Base-by-base conservation (phyloP, 306 rosid genomes). In the Macrotyloma uniflorum region DNA sequence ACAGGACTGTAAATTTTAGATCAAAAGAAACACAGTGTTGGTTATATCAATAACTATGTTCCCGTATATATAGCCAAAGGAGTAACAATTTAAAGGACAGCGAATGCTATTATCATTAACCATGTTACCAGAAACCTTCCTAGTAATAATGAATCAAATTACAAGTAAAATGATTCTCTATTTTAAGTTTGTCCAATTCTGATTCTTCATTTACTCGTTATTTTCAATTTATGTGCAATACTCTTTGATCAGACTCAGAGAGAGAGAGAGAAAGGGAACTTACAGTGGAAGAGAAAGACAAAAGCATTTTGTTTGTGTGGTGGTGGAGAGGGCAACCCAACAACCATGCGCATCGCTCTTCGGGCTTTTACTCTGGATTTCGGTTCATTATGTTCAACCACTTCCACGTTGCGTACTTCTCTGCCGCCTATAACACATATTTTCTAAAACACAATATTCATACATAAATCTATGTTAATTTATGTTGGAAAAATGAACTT, bases 1-100 rank as follows among this genome's bases (percentile, higher is more conserved):
- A 67, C 70, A 68, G 30, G 85, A 65, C 97, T 91, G 86, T 85
- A 74, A 11, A 74, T 54, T 69, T 26, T 20, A 76, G 61, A 69
- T 33, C 4, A 63, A 61, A 69, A 55, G 26, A 19, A 38, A 58
- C n/a, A 64, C 70, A 64, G 10, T 38, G 6, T 66, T 33, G 45
- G 24, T 38, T 9, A 38, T 8, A 38, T 38, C 43, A 38, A 38
- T 38, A 38, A 38, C 12, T 38, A 36, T 36, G 43, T 38, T 38
- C 8, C 43, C 3, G 42, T 8, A 9, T 38, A 12, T 8, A 38
- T 1, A 9, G 12, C 9, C 43, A 38, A 9, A 36, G 9, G 11
- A 36, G 42, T 38, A 38, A 38, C 43, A 38, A 38, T 38, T 38
- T 38, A 4, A 38, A 38, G 43, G 43, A 38, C 43, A 38, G 43